Percentiles rank a stretch among this genome's conserved stretches.
These are phyloP conservation scores for Cryphonectria naterciae DNA, from an alignment of 2,329 filamentous ascomycete species.

Conservation along the genomic window DNA sequence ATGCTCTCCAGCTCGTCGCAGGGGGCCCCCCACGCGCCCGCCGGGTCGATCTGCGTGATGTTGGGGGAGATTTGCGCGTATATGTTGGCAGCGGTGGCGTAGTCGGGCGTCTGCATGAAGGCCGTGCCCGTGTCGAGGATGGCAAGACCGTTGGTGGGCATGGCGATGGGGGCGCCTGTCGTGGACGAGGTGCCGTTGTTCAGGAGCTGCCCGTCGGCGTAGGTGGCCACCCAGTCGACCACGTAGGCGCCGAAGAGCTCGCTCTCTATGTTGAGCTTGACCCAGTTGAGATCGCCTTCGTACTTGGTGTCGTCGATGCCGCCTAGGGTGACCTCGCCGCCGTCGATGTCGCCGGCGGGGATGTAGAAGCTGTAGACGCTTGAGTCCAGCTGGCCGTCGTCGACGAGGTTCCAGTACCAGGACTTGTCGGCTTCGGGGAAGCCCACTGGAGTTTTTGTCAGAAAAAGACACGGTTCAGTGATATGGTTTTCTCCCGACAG, in stretches of 20 bases:
- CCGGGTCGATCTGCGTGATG: conserved; percentile 38
- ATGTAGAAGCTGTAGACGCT: conserved; percentile 38
- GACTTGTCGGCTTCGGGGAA: conserved; percentile 21
- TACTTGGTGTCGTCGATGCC: conserved; percentile 39
- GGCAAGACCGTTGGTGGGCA: conserved; percentile 28
- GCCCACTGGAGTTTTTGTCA: conserved; percentile 17
- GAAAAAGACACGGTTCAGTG: no score
- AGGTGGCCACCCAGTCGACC: conserved; percentile 35
- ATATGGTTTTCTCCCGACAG: no score
- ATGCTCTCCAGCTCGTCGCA: conserved; percentile 38
- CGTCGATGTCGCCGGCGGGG: conserved; percentile 30
- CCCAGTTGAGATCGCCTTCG: conserved; percentile 34
- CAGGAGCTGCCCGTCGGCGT: conserved; percentile 33
- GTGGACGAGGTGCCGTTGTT: conserved; percentile 25
- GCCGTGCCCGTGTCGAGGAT: conserved; percentile 41
- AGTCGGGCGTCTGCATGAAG: conserved; percentile 38
- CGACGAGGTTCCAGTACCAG: conserved; percentile 38
- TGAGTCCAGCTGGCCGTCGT: conserved; percentile 33
- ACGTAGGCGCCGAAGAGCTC: conserved; percentile 33
- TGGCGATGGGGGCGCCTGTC: conserved; percentile 17
- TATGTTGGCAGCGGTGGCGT: conserved; percentile 35
- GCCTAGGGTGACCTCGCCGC: conserved; percentile 40
- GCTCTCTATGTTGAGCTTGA: conserved; percentile 34
- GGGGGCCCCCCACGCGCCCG: conserved; percentile 40
- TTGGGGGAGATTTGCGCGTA: conserved; percentile 38